A percentile compares a stretch with the other conserved stretches of the same genome.
Evolutionary conservation across 495 filamentous ascomycete genomes (phyloP).

Genomic region (Cetradonia linearis): DNA sequence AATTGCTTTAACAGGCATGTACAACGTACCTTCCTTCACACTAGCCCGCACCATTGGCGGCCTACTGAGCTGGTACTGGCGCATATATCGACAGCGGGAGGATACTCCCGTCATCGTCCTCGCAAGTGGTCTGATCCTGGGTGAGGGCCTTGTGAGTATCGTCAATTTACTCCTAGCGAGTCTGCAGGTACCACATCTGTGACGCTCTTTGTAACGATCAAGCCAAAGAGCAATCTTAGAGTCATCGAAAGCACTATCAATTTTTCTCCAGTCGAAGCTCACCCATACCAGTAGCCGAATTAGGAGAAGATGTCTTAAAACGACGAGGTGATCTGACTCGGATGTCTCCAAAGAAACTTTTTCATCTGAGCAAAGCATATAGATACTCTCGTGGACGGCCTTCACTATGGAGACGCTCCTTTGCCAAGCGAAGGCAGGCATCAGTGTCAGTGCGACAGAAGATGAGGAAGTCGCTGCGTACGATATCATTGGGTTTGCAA

Average conservation of each 20-base stretch:
- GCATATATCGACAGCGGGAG: constrained; percentile 36
- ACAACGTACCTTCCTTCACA: constrained; percentile 93
- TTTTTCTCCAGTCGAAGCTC: no score
- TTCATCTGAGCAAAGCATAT: neutral
- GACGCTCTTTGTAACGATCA: neutral
- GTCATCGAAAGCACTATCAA: no score
- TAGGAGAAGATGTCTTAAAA: neutral
- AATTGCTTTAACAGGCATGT: constrained; percentile 57
- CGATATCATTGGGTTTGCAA: neutral
- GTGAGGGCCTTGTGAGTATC: constrained; percentile 90
- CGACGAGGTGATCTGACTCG: neutral
- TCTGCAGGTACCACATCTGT: constrained; percentile 66
- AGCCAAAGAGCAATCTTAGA: neutral
- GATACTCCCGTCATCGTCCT: constrained; percentile 56
- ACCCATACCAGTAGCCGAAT: neutral
- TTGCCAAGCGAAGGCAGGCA: neutral
- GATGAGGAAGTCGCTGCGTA: neutral
- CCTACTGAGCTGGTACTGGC: constrained; percentile 75
- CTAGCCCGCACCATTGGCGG: constrained; percentile 82
- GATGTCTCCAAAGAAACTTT: neutral
- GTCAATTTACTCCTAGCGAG: constrained; percentile 79
- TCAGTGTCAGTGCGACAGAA: neutral
- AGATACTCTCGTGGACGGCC: no score
- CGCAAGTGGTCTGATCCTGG: constrained; percentile 75
- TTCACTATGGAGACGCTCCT: neutral